phyloP scores from a whole-genome alignment of 495 filamentous ascomycete species.

The Hypomontagnella submonticulosa region DNA sequence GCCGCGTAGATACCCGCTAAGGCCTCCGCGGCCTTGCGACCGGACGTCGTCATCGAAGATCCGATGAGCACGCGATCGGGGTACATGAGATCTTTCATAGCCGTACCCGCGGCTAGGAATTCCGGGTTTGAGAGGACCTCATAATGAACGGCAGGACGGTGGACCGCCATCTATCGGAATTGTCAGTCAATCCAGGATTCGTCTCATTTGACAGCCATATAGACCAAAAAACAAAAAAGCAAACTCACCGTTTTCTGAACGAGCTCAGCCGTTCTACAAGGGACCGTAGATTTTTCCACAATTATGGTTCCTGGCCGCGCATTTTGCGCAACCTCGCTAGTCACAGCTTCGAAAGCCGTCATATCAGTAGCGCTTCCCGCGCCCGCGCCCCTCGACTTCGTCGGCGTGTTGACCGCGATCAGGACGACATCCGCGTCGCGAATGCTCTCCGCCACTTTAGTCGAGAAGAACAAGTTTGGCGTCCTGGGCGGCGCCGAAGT shows the following conservation, averaged over 20 bases:
- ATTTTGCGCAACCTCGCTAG: constrained; percentile 71
- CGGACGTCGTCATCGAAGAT: constrained; percentile 65
- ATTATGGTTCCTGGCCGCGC: constrained; percentile 76
- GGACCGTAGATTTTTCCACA: constrained; percentile 88
- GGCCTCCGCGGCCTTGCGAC: constrained; percentile 68
- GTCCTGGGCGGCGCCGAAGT: constrained; percentile 49
- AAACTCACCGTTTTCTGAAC: constrained; percentile 71
- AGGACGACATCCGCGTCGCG: constrained; percentile 78
- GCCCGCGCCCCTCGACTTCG: constrained; percentile 75
- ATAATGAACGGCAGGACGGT: constrained; percentile 70
- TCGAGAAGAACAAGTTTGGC: constrained; percentile 79
- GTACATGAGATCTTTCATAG: constrained; percentile 73
- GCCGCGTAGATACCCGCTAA: constrained; percentile 73
- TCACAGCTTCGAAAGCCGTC: constrained; percentile 76
- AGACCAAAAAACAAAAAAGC: background rate
- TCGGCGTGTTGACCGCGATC: constrained; percentile 84
- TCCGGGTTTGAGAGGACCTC: constrained; percentile 88
- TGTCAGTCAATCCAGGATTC: constrained; percentile 10
- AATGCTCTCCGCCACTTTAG: constrained; percentile 68
- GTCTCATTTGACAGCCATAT: background rate
- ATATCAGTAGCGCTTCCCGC: constrained; percentile 79
- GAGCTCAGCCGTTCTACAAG: constrained; percentile 77
- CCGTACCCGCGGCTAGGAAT: constrained; percentile 83
- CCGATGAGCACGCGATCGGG: constrained; percentile 85
- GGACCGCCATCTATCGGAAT: constrained; percentile 50